Evolutionary conservation across 2,329 filamentous ascomycete species (phyloP), one percentile per base, ranked within the genome.

Genomic region (Trichoderma simmonsii): DNA sequence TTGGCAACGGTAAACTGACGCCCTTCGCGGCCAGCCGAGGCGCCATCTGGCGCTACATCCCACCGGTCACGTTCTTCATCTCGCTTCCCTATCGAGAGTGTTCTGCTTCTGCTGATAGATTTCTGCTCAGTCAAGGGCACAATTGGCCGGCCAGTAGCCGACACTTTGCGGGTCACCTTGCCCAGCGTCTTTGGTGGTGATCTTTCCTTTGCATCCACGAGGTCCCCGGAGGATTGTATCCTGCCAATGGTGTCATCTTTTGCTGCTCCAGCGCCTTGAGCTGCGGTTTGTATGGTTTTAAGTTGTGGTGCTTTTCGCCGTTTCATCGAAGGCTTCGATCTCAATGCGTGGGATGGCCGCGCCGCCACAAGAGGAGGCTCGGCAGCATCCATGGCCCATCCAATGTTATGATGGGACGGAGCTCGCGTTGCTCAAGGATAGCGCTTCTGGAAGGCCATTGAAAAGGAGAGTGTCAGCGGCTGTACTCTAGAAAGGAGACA

Each of bases 1-100:
- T 94, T 95, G 65, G 91, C 90, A 70, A 95, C 93, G 2, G 92
- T 90, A 79, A 95, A 95, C 77, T 93, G 90, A 70, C 91, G 88
- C 63, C 90, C 91, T 79, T 91, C 89, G 73, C 90, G 86, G 39
- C 88, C 87, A 70, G 85, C 88, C 61, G 89, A 88, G 71, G 85
- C 82, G 72, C 87, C 87, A 77, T 93, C 91, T 12, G 87, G 85
- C n/a, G 85, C 82, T 71, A 89, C 83, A 69, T 89, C 87, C 76
- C 83, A 84, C 77, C 85, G 88, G 71, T 87, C 86, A 12, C 84
- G 77, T 70, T 91, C 90, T 67, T 83, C 82, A 71, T 86, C 87
- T 75, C 86, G 86, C 78, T 85, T 88, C 64, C 81, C 74, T 76
- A 81, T 80, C 12, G 73, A 78, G 72, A n/a, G 76, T 66, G 73